Conservation (phyloP, 352 stramenopile genomes). For the Phytophthora hibernalis region DNA sequence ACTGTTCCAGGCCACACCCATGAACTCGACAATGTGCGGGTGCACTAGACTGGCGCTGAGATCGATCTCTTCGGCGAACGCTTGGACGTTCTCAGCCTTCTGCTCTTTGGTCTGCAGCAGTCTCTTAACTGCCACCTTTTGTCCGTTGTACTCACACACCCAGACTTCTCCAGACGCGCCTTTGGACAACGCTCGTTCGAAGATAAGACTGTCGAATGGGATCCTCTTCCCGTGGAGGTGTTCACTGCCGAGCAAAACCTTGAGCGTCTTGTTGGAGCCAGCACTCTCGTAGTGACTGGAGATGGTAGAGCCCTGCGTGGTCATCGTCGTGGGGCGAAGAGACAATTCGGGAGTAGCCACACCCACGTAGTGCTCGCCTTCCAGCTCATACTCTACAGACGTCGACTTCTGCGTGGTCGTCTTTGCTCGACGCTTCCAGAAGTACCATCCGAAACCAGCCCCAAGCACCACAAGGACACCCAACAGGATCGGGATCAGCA, state of each 20-base stretch:
- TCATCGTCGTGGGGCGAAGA: conserved; percentile 5
- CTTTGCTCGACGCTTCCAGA: conserved; percentile 14
- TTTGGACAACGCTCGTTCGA: conserved; percentile 36
- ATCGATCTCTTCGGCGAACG: conserved; percentile 63
- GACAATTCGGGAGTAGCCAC: conserved; percentile 14
- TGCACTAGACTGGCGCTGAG: conserved; percentile 59
- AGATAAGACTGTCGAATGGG: conserved; percentile 24
- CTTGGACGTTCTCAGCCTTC: conserved; percentile 37
- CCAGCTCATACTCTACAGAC: background rate
- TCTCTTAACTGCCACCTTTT: conserved; percentile 53
- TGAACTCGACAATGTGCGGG: conserved; percentile 57
- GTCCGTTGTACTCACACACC: conserved; percentile 51
- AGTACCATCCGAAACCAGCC: conserved; percentile 22
- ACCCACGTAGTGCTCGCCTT: conserved; percentile 13
- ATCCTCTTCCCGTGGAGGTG: conserved; percentile 32
- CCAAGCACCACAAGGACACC: conserved; percentile 13
- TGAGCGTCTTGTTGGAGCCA: conserved; percentile 34
- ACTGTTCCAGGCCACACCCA: conserved; percentile 63
- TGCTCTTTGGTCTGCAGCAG: conserved; percentile 40
- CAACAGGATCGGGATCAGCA: conserved; percentile 31
- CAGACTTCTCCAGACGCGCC: conserved; percentile 56
- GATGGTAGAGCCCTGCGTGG: conserved; percentile 12
- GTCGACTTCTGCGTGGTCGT: conserved; percentile 9
- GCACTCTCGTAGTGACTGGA: conserved; percentile 31
- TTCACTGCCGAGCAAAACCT: conserved; percentile 21